Evolutionary conservation across 2,329 filamentous ascomycete species (phyloP).

Genomic region (Tolypocladium inflatum): DNA sequence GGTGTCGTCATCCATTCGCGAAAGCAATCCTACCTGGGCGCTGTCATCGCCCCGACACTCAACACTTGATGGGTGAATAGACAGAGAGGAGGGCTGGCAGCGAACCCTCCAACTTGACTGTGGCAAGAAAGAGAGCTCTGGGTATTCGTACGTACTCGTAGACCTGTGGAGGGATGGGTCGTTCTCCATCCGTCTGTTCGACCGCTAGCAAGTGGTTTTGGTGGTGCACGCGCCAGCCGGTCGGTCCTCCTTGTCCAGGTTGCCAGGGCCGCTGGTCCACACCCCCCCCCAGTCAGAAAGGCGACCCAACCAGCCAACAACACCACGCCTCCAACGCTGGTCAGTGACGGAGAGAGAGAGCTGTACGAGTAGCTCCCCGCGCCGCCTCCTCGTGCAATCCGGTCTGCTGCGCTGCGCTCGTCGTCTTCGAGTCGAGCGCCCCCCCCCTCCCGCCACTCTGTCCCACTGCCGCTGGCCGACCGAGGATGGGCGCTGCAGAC

Average conservation of each 20-base stretch:
- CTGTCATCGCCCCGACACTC: not conserved
- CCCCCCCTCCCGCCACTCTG: not conserved
- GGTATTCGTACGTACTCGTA: not conserved
- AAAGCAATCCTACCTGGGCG: not conserved
- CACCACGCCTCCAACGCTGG: not conserved
- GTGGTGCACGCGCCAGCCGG: not conserved
- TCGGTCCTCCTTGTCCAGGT: not conserved
- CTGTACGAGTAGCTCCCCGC: not conserved
- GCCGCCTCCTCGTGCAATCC: not conserved
- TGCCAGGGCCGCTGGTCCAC: not conserved
- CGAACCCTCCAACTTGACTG: not conserved
- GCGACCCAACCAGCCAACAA: not conserved
- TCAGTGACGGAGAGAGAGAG: not conserved
- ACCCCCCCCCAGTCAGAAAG: not conserved
- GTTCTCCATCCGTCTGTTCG: not conserved
- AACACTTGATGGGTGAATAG: not conserved
- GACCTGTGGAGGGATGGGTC: not conserved
- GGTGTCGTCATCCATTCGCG: not conserved
- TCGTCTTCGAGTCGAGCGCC: not conserved
- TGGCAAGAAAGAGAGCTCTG: not conserved
- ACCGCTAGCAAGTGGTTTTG: not conserved
- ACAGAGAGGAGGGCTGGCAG: not conserved
- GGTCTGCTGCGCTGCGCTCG: not conserved
- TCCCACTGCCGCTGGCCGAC: slow-evolving; percentile 8
- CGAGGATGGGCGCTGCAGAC: slow-evolving; percentile 22